A percentile compares a stretch with the other conserved stretches of the same genome.
Evolutionary conservation across 257 asterid genomes (phyloP).

Genomic region (Solanum neorickii): DNA sequence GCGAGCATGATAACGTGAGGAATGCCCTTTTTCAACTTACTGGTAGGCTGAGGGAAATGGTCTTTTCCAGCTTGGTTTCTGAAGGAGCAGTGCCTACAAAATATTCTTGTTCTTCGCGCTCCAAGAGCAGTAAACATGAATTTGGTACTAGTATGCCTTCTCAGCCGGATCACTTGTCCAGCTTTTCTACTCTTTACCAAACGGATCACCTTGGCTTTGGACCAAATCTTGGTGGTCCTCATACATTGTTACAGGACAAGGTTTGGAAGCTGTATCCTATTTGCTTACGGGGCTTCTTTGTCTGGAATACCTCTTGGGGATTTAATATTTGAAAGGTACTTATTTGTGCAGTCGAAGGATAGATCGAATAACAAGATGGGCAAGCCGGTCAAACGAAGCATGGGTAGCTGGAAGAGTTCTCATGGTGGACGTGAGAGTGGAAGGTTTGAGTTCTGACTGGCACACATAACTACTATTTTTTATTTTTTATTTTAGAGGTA

Average conservation of each 20-base stretch:
- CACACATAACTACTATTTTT: neutral
- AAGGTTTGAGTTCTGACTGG: conserved; percentile 6
- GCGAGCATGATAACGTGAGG: conserved; percentile 41
- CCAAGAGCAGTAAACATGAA: conserved; percentile 9
- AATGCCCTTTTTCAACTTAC: conserved; percentile 44
- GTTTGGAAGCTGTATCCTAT: neutral
- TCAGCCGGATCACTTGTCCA: conserved; percentile 7
- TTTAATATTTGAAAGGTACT: neutral
- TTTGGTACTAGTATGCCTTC: conserved; percentile 4
- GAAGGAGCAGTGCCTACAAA: conserved; percentile 10
- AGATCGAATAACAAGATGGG: neutral
- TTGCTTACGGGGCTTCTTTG: neutral
- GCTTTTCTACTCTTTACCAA: conserved; percentile 15
- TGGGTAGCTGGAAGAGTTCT: conserved; percentile 5
- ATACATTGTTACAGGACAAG: conserved; percentile 12
- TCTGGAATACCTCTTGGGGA: neutral
- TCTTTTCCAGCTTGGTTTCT: conserved; percentile 19
- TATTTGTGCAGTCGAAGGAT: conserved; percentile 12
- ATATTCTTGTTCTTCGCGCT: neutral
- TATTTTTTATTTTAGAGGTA: neutral
- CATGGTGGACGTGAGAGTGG: conserved; percentile 7
- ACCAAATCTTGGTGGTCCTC: conserved; percentile 12
- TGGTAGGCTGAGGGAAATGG: conserved; percentile 35
- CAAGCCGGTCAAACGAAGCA: neutral
- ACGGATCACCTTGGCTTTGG: conserved; percentile 23